Evolutionary conservation across 2,329 filamentous ascomycete species (phyloP).

Genomic region (Penicillium sp.): DNA sequence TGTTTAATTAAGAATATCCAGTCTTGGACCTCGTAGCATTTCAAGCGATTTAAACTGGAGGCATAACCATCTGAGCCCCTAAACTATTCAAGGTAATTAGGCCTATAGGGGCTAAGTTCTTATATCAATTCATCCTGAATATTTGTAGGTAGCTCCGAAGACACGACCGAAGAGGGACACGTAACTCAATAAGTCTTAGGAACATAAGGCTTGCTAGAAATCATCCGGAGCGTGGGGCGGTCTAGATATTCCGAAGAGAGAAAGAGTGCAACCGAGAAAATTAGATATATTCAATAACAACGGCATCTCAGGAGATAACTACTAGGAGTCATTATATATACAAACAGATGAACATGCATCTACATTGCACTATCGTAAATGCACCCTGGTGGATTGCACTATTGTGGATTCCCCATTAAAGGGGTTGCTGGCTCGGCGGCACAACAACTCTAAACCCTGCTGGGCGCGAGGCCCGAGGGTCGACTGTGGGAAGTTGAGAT

Average conservation of each 20-base stretch:
- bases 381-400: not conserved
- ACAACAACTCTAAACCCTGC: not conserved
- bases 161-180: not conserved
- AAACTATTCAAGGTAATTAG: not conserved
- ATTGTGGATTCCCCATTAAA: not conserved
- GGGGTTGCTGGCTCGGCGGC: not conserved
- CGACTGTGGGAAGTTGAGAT: not conserved
- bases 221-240: not conserved
- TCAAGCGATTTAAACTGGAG: not conserved
- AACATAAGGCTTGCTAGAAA: not conserved
- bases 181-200: not conserved
- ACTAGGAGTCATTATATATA: conserved; percentile 1
- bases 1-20: not conserved
- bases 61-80: not conserved
- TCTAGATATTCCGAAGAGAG: not conserved
- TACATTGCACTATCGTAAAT: not conserved
- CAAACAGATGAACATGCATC: not conserved
- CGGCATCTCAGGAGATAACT: not conserved
- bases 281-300: not conserved
- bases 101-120: not conserved
- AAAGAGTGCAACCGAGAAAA: not conserved
- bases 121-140: not conserved
- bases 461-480: conserved; percentile 1
- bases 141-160: not conserved
- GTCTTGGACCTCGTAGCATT: not conserved